Conservation (phyloP, 129 eudicot genomes). For the Heracleum sosnowskyi region DNA sequence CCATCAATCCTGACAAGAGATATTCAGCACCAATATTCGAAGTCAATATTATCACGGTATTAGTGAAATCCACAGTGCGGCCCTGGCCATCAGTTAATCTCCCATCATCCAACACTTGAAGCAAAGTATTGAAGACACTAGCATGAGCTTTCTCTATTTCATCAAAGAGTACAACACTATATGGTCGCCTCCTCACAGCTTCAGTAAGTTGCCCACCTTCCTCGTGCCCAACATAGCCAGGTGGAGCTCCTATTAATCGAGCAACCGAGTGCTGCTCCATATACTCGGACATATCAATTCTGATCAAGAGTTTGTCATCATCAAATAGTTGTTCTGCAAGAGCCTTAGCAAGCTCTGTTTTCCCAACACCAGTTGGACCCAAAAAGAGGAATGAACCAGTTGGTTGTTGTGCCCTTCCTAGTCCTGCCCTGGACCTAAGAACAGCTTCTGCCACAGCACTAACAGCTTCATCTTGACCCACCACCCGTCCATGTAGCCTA, state of each 20-base stretch:
- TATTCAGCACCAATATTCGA: conserved; percentile 91
- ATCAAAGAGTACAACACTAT: conserved; percentile 70
- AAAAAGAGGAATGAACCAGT: conserved; percentile 91
- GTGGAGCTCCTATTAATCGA: conserved; percentile 95
- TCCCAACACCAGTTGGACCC: conserved; percentile 98
- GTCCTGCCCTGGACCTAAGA: conserved; percentile 81
- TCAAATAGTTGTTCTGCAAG: conserved; percentile 92
- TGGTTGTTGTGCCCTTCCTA: conserved; percentile 92
- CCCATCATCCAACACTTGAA: conserved; percentile 91
- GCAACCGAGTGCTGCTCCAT: conserved; percentile 99
- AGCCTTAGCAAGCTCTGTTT: conserved; percentile 96
- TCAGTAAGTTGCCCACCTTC: conserved; percentile 97
- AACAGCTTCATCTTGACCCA: conserved; percentile 88
- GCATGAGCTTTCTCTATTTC: conserved; percentile 87
- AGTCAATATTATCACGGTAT: conserved; percentile 84
- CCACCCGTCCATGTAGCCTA: conserved; percentile 75
- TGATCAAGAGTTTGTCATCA: conserved; percentile 70
- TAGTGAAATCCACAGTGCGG: conserved; percentile 85
- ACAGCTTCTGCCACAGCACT: conserved; percentile 93
- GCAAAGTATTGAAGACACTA: conserved; percentile 72
- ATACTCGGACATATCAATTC: conserved; percentile 95
- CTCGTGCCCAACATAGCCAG: conserved; percentile 93
- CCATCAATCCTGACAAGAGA: conserved; percentile 60
- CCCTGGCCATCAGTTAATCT: conserved; percentile 98
- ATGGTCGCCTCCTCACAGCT: conserved; percentile 82